These are phyloP conservation scores for Ganoderma lucidum DNA, from an alignment of 1,284 basidiomycete genomes.

Conservation along the genomic window DNA sequence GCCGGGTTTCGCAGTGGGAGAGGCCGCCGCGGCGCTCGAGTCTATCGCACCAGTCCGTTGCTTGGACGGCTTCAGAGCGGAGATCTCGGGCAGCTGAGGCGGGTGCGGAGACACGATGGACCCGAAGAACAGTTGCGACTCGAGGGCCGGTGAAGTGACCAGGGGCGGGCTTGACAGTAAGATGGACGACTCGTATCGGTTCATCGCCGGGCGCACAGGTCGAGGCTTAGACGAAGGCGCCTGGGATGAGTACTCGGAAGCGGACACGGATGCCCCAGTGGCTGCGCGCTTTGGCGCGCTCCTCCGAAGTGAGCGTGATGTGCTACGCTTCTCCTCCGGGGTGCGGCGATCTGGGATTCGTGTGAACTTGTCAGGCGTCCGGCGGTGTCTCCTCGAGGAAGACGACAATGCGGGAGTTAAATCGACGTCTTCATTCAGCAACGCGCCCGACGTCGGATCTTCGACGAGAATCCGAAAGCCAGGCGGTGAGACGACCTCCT, in stretches of 20 bases:
- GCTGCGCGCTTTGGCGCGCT: conserved; percentile 8
- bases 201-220: conserved; percentile 18
- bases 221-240: not conserved
- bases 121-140: conserved; percentile 45
- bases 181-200: conserved; percentile 37
- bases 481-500: conserved; percentile 23
- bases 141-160: conserved; percentile 44
- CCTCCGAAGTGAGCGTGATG: not conserved
- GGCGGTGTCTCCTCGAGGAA: conserved; percentile 24
- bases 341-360: conserved; percentile 39
- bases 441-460: conserved; percentile 36
- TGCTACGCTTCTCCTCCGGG: conserved; percentile 12
- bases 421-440: conserved; percentile 21
- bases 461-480: conserved; percentile 48
- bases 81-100: not conserved
- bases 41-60: not conserved
- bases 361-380: conserved; percentile 40
- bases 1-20: not conserved
- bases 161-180: conserved; percentile 44
- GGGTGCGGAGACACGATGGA: conserved; percentile 4
- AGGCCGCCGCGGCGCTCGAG: not conserved
- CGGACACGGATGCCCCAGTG: not conserved
- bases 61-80: conserved; percentile 3
- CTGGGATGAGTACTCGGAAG: not conserved
- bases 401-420: conserved; percentile 31